Conservation (phyloP, 176 grass and related monocot species). For the Poa annua region DNA sequence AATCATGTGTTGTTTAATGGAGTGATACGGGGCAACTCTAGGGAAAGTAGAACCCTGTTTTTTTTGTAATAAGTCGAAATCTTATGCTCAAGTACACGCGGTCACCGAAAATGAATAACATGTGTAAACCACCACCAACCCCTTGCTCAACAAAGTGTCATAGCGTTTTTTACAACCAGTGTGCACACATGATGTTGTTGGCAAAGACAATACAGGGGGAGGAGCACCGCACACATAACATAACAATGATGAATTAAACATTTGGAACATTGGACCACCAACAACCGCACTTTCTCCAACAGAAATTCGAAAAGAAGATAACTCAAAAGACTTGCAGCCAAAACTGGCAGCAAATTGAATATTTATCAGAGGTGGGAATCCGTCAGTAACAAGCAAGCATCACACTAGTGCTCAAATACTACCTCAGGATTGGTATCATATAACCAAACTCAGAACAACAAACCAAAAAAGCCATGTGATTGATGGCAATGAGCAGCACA, state of each 20-base stretch:
- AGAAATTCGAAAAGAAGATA: constrained; percentile 8
- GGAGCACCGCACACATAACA: neutral
- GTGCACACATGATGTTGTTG: neutral
- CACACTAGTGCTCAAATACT: neutral
- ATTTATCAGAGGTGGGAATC: constrained; percentile 6
- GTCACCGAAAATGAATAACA: neutral
- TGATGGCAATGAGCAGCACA: constrained; percentile 23
- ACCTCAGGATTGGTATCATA: constrained; percentile 16
- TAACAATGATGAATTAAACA: constrained; percentile 32
- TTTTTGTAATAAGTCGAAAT: neutral
- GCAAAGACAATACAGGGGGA: neutral
- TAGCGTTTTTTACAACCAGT: neutral
- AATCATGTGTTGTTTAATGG: neutral
- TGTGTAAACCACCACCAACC: neutral
- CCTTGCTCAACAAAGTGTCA: constrained; percentile 15
- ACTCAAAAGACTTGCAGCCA: neutral
- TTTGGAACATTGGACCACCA: constrained; percentile 27
- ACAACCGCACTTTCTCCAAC: constrained; percentile 38
- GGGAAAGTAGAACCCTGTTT: neutral
- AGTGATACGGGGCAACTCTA: neutral
- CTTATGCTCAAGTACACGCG: neutral
- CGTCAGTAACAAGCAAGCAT: constrained; percentile 28
- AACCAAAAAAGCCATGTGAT: constrained; percentile 32
- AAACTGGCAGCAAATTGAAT: constrained; percentile 10
- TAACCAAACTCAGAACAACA: constrained; percentile 24